Percentiles rank a stretch among this genome's conserved stretches.
Conservation (phyloP, 805 yeast genomes). For the Saturnispora sekii region DNA sequence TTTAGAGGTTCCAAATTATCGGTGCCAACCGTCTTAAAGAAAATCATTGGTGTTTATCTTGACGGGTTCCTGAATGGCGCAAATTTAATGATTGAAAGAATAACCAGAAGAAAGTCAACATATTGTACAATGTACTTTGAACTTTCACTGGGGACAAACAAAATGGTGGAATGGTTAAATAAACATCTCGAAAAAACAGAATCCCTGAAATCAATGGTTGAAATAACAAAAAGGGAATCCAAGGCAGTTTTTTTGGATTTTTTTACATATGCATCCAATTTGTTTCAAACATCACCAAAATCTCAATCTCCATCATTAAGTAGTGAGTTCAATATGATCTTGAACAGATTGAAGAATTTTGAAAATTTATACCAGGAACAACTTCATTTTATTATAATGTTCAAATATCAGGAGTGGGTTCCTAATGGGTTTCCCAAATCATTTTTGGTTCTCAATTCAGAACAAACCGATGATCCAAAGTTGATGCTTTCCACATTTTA, state of each 20-base stretch:
- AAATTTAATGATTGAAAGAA: slow-evolving; percentile 29
- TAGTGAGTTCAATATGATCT: slow-evolving; percentile 38
- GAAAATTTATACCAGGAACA: slow-evolving; percentile 53
- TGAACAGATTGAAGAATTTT: slow-evolving; percentile 56
- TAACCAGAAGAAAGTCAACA: slow-evolving; percentile 33
- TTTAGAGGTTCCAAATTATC: slow-evolving; percentile 28
- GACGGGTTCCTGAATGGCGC: slow-evolving; percentile 32
- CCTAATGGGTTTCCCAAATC: slow-evolving; percentile 50
- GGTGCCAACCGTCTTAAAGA: slow-evolving; percentile 42
- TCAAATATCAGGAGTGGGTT: slow-evolving; percentile 66
- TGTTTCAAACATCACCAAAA: slow-evolving; percentile 4
- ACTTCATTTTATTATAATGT: slow-evolving; percentile 36
- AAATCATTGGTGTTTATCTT: slow-evolving; percentile 42
- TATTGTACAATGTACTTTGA: slow-evolving; percentile 51
- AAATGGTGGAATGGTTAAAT: slow-evolving; percentile 6
- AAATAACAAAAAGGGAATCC: slow-evolving; percentile 4
- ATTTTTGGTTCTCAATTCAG: slow-evolving; percentile 32
- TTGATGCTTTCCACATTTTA: slow-evolving; percentile 55
- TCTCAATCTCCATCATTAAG: slow-evolving; percentile 3
- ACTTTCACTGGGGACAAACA: slow-evolving; percentile 23
- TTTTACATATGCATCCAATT: slow-evolving; percentile 39
- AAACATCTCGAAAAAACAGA: slow-evolving; percentile 13
- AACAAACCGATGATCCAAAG: slow-evolving; percentile 33
- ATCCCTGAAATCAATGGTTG: slow-evolving; percentile 6
- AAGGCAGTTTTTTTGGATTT: slow-evolving; percentile 38